These are phyloP conservation scores for Blastomyces emzantsi DNA, from an alignment of 2,329 filamentous ascomycete species.

Conservation along the genomic window DNA sequence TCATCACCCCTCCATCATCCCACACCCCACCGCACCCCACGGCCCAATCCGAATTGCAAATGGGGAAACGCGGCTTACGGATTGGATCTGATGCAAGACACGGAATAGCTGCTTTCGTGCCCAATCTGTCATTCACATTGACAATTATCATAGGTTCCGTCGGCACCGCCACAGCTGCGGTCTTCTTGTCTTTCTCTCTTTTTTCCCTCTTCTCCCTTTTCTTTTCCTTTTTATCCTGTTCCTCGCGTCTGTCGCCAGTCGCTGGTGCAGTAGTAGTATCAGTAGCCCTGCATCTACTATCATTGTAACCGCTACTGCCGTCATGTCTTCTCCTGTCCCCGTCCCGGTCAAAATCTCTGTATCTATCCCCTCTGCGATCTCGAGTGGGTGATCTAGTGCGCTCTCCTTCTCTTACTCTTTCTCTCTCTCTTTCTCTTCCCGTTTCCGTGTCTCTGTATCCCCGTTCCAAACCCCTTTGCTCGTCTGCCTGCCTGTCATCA, in stretches of 20 bases:
- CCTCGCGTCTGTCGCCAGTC: constrained; percentile 17
- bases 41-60: constrained; percentile 6
- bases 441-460: constrained; percentile 38
- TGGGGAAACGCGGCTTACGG: constrained; percentile 31
- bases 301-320: constrained; percentile 21
- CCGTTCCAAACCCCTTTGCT: constrained; percentile 43
- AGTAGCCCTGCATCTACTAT: constrained; percentile 8
- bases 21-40: background rate
- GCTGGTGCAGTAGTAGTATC: constrained; percentile 10
- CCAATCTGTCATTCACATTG: constrained; percentile 86
- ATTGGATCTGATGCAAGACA: constrained; percentile 79
- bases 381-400: constrained; percentile 32
- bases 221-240: constrained; percentile 32
- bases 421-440: background rate
- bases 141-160: constrained; percentile 86
- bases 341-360: constrained; percentile 19
- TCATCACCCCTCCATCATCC: background rate
- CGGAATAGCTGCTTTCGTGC: constrained; percentile 90
- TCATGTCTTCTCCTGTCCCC: constrained; percentile 19
- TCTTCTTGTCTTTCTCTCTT: constrained; percentile 30
- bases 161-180: constrained; percentile 28
- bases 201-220: constrained; percentile 39
- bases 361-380: constrained; percentile 25
- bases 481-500: constrained; percentile 34
- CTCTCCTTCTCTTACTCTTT: constrained; percentile 17